Evolutionary conservation across 805 yeast genomes (phyloP).

Genomic region (Candida railenensis): DNA sequence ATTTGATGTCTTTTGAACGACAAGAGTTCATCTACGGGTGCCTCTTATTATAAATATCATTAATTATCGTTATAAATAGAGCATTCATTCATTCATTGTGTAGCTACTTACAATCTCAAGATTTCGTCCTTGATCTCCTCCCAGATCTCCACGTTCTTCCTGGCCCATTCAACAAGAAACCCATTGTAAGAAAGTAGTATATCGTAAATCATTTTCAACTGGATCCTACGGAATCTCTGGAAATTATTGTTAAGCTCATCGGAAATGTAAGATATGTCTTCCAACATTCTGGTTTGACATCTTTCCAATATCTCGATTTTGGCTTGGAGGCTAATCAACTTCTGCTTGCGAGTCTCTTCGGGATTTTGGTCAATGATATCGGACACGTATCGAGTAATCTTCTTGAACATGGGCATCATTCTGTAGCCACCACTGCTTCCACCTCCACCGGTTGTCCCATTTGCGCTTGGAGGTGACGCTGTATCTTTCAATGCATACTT

Average conservation of each 20-base stretch:
- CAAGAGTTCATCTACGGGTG: no score
- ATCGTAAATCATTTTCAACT: slow-evolving; percentile 49
- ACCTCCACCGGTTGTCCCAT: slow-evolving; percentile 17
- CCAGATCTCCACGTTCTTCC: slow-evolving; percentile 66
- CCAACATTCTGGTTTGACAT: slow-evolving; percentile 46
- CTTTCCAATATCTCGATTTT: slow-evolving; percentile 52
- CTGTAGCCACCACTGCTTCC: slow-evolving; percentile 30
- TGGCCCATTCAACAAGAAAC: slow-evolving; percentile 64
- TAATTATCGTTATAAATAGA: background rate
- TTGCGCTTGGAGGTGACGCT: slow-evolving; percentile 15
- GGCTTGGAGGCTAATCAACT: slow-evolving; percentile 46
- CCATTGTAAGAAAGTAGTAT: slow-evolving; percentile 55
- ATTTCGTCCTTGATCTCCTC: slow-evolving; percentile 54
- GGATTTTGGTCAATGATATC: slow-evolving; percentile 70
- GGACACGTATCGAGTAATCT: slow-evolving; percentile 49
- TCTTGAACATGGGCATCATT: slow-evolving; percentile 50
- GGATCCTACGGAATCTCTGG: slow-evolving; percentile 48
- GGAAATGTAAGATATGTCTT: slow-evolving; percentile 39
- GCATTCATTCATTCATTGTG: background rate
- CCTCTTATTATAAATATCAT: background rate
- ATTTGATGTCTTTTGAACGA: no score
- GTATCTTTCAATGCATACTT: slow-evolving; percentile 18
- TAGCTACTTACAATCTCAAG: slow-evolving; percentile 16
- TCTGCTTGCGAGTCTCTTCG: slow-evolving; percentile 57
- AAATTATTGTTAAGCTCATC: slow-evolving; percentile 48